These are phyloP conservation scores for Phaeodactylum tricornutum DNA, from an alignment of 108 stramenopile genomes.

Conservation along the genomic window DNA sequence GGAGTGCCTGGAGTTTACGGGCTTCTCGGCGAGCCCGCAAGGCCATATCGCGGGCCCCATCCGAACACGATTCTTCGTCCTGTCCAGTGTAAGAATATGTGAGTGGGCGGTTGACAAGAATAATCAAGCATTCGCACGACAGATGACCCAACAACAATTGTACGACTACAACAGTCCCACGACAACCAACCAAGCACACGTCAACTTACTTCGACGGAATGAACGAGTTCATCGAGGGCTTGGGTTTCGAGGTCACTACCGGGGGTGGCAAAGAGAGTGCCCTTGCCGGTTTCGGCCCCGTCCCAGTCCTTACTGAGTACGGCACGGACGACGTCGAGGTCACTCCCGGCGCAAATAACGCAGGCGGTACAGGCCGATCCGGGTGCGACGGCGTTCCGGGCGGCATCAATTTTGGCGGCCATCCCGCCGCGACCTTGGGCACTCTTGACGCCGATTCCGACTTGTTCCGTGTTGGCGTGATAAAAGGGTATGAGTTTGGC, in stretches of 20 bases:
- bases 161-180: no score
- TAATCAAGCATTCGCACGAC: no score
- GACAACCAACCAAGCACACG: no score
- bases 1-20: conserved; percentile 70
- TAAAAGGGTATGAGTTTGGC: conserved; percentile 63
- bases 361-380: conserved; percentile 68
- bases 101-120: no score
- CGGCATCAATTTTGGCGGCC: conserved; percentile 88
- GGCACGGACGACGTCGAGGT: conserved; percentile 73
- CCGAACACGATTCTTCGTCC: conserved; percentile 25
- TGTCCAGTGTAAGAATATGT: neutral
- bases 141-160: no score
- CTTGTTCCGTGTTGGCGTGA: conserved; percentile 31
- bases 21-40: conserved; percentile 58
- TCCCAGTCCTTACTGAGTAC: conserved; percentile 31
- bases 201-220: no score
- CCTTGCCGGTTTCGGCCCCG: conserved; percentile 15
- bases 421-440: conserved; percentile 82
- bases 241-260: conserved; percentile 59
- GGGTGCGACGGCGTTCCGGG: conserved; percentile 63
- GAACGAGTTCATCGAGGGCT: conserved; percentile 51
- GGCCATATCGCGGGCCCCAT: conserved; percentile 56
- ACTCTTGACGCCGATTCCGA: conserved; percentile 84
- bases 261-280: conserved; percentile 73
- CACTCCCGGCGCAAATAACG: conserved; percentile 76